phyloP scores from a whole-genome alignment of 1,284 basidiomycete genomes.

The Flammula alnicola region DNA sequence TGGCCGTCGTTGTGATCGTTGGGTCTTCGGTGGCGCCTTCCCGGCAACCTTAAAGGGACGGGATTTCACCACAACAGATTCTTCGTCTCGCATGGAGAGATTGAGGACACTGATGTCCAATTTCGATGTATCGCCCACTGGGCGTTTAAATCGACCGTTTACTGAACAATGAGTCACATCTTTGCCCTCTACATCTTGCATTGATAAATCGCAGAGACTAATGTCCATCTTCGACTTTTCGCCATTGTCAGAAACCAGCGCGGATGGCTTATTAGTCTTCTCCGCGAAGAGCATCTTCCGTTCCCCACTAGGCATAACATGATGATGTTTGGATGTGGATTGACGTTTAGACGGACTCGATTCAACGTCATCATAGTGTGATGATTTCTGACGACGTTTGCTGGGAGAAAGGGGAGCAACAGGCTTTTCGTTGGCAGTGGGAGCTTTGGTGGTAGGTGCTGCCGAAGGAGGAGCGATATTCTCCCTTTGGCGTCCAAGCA shows the following conservation, averaged over 20 bases:
- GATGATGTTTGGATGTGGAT: conserved; percentile 27
- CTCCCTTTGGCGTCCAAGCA: conserved; percentile 50
- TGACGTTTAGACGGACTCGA: conserved; percentile 75
- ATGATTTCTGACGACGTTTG: conserved; percentile 61
- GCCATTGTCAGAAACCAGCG: conserved; percentile 12
- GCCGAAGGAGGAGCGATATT: conserved; percentile 46
- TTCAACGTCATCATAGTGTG: conserved; percentile 67
- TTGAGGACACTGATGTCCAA: conserved; percentile 33
- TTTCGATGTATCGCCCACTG: conserved; percentile 16
- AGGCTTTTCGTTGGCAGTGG: conserved; percentile 28
- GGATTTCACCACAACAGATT: conserved; percentile 15
- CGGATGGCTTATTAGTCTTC: conserved; percentile 34
- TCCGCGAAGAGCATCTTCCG: conserved; percentile 57
- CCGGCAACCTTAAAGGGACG: conserved; percentile 1
- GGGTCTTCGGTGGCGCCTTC: background rate
- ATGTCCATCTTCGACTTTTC: conserved; percentile 31
- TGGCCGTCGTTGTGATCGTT: background rate
- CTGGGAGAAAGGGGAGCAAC: conserved; percentile 59
- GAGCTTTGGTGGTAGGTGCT: conserved; percentile 27
- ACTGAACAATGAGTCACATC: conserved; percentile 5
- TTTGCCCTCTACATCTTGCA: conserved; percentile 32
- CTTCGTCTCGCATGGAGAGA: conserved; percentile 36
- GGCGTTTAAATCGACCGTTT: conserved; percentile 6
- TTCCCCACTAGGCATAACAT: conserved; percentile 44
- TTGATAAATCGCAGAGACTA: conserved; percentile 37